Evolutionary conservation across 208 protist genomes (phyloP).

Genomic region (Angomonas deanei): DNA sequence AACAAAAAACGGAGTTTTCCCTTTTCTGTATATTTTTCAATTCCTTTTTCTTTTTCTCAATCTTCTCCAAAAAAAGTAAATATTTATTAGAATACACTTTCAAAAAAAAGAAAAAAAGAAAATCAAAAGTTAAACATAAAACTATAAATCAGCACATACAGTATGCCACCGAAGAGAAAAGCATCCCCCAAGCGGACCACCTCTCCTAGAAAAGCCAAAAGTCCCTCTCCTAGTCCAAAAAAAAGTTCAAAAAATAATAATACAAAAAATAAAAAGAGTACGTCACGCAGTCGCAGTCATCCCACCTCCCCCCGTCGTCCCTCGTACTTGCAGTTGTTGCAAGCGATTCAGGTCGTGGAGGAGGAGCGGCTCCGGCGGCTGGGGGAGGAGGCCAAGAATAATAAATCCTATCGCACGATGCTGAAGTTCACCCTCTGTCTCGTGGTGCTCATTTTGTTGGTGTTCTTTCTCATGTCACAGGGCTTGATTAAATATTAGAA

Average conservation of each 20-base stretch:
- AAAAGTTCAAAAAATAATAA: too few species aligned
- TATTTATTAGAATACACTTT: not conserved
- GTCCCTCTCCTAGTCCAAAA: too few species aligned
- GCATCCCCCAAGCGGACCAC: not conserved
- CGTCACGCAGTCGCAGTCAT: too few species aligned
- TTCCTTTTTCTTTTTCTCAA: not conserved
- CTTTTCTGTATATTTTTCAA: not conserved
- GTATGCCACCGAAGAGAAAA: conserved; percentile 7
- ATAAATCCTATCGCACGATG: not conserved
- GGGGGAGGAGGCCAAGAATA: not conserved
- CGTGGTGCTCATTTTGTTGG: not conserved
- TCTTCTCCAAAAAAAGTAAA: not conserved
- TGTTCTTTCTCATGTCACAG: not conserved
- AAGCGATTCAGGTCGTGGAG: not conserved
- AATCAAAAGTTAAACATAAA: not conserved
- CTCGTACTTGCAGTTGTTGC: not conserved
- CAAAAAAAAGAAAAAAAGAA: not conserved
- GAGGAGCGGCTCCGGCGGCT: not conserved
- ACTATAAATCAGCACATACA: conserved; percentile 1
- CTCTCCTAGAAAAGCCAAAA: not conserved
- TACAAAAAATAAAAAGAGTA: too few species aligned
- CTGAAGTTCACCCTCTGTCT: not conserved
- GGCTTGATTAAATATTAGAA: not conserved
- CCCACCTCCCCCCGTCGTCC: too few species aligned
- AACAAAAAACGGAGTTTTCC: not conserved